A percentile compares a stretch with the other conserved stretches of the same genome.
Conservation (phyloP, 2,329 filamentous ascomycete species). For the Colletotrichum spaethianum region DNA sequence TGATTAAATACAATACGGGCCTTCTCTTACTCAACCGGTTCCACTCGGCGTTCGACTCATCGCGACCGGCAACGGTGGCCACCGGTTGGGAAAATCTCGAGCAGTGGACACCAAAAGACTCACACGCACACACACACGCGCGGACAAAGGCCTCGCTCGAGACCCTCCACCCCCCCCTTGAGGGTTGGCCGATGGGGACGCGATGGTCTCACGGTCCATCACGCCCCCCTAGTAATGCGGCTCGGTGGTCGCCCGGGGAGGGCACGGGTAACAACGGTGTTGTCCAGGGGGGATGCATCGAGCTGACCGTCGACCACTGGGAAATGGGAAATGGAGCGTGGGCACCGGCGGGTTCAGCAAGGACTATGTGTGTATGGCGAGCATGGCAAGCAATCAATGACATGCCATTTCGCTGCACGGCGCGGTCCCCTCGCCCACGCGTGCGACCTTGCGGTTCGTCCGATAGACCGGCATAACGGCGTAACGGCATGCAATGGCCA, state of each 20-base stretch:
- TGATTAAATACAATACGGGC: constrained; percentile 36
- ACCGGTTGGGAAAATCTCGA: constrained; percentile 31
- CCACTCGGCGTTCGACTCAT: constrained; percentile 40
- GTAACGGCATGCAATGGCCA: not conserved
- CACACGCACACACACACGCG: not conserved
- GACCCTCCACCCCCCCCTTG: constrained; percentile 24
- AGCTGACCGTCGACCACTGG: not conserved
- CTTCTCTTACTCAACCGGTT: constrained; percentile 36
- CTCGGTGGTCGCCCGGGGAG: constrained; percentile 36
- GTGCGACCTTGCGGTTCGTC: constrained; percentile 1
- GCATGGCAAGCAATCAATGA: not conserved
- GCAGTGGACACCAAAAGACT: constrained; percentile 4
- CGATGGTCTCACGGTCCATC: constrained; percentile 14
- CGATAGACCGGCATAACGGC: constrained; percentile 11
- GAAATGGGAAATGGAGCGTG: constrained; percentile 18
- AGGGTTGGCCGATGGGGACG: constrained; percentile 35
- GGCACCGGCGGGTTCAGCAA: not conserved
- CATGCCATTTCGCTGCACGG: not conserved
- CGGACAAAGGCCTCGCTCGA: constrained; percentile 30
- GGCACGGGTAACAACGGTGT: constrained; percentile 34
- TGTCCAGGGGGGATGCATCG: constrained; percentile 13
- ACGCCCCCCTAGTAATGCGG: constrained; percentile 22
- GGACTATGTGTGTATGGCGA: not conserved
- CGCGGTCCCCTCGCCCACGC: constrained; percentile 10
- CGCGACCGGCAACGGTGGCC: constrained; percentile 35